A percentile compares a stretch with the other conserved stretches of the same genome.
These are phyloP conservation scores for Phytophthora idaei DNA, from an alignment of 352 stramenopile genomes.

Conservation along the genomic window DNA sequence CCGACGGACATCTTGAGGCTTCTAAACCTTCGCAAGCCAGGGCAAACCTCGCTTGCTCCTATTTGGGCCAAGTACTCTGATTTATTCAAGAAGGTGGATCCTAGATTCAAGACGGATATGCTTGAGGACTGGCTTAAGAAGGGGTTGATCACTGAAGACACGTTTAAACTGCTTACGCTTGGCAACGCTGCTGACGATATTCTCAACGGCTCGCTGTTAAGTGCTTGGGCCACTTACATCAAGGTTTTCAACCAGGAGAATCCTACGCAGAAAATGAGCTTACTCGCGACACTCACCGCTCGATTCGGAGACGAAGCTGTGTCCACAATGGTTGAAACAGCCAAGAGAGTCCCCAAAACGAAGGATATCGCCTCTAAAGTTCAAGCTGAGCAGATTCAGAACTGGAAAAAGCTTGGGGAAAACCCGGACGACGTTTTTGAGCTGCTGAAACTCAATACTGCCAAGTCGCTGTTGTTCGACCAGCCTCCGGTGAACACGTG, in stretches of 20 bases:
- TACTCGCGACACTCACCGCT: constrained; percentile 14
- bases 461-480: constrained; percentile 10
- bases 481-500: constrained; percentile 3
- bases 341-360: neutral
- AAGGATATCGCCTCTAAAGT: neutral
- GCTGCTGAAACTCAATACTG: constrained; percentile 1
- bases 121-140: constrained; percentile 15
- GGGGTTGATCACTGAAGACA: constrained; percentile 14
- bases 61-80: constrained; percentile 14
- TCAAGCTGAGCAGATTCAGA: neutral
- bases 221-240: constrained; percentile 16
- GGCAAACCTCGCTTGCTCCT: constrained; percentile 5
- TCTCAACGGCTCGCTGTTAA: constrained; percentile 2
- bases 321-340: neutral
- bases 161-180: constrained; percentile 12
- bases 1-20: constrained; percentile 4
- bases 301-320: constrained; percentile 18
- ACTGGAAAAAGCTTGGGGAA: neutral
- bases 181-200: constrained; percentile 15
- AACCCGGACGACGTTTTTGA: constrained; percentile 13
- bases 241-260: constrained; percentile 26
- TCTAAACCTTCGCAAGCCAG: neutral
- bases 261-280: constrained; percentile 9
- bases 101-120: constrained; percentile 9
- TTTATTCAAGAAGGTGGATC: constrained; percentile 21